Evolutionary conservation across 352 stramenopile species (phyloP), one percentile per base, ranked within the genome.

Genomic region (Blastocystis sp.): DNA sequence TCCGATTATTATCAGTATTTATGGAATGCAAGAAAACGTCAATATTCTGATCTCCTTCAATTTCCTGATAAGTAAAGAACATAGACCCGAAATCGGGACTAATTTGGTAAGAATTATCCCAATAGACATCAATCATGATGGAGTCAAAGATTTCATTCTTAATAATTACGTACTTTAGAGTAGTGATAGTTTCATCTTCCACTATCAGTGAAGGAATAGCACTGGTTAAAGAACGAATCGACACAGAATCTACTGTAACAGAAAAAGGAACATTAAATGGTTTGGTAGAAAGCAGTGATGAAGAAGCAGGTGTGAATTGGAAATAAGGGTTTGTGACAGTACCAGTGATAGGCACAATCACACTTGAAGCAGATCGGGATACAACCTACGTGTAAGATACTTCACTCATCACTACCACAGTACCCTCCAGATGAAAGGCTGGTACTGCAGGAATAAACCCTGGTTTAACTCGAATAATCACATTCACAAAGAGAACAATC

Each of bases 31-130:
- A 15, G 33, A 62, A 62, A 33, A 33, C 56, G 19, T 62, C 56
- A 3, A 62, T 62, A 33, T 62, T 62, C 13, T 15, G 56, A 33
- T 33, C 56, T n/a, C 56, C 56, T 33, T 62, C 56, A 33, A 62
- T 33, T 11, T 84, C 53, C 27, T 54, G 51, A 57, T 54, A n/a
- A 24, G 35, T 44, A 57, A 84, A 84, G 13, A 37, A 56, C 11
- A 84, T 44, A 35, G 48, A 53, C 15, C 73, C 73, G 51, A 84
- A 68, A 53, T 84, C 73, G 33, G 73, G 73, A 37, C 73, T 56
- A 30, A 84, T 84, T 42, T 84, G 57, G 56, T 66, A 84, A 2
- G 27, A 30, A 42, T 84, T 84, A 42, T 68, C 73, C 73, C 73
- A 84, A 42, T 37, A 66, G 15, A 84, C 30, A 24, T 54, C 40